phyloP scores from a whole-genome alignment of 805 yeast genomes.

The Tetrapisispora phaffii region DNA sequence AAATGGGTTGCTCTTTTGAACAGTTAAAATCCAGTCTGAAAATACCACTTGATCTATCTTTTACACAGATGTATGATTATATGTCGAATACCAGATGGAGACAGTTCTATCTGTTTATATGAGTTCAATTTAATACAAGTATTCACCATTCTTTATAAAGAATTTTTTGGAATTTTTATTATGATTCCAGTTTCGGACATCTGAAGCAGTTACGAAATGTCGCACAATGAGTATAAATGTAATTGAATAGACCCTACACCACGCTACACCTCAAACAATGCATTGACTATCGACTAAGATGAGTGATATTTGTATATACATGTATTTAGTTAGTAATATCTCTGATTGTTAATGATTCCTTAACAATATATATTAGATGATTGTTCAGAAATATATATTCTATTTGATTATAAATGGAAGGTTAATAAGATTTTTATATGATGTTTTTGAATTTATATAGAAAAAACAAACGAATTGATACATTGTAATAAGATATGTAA shows the following conservation, averaged over 20 bases:
- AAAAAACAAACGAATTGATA: slow-evolving; percentile 1
- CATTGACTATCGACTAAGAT: background rate
- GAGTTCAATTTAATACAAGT: no score
- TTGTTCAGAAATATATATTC: background rate
- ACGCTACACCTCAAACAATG: no score
- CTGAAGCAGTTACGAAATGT: background rate
- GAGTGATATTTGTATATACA: background rate
- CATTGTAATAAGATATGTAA: background rate
- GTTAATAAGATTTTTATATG: slow-evolving; percentile 1
- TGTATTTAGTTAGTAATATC: background rate
- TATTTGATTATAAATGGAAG: slow-evolving; percentile 1
- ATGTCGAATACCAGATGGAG: no score
- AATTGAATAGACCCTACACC: background rate
- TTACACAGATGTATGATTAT: no score
- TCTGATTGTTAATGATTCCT: background rate
- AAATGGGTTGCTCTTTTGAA: no score
- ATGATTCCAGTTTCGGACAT: background rate
- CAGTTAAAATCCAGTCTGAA: no score
- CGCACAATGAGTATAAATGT: background rate
- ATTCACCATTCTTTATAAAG: no score
- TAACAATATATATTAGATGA: background rate
- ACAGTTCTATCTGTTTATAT: no score
- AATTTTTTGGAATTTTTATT: no score
- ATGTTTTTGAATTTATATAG: background rate
- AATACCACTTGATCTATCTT: no score